Percentiles rank a stretch among this genome's conserved stretches.
Conservation (phyloP, 176 grass and related monocot species). For the Areca catechu region DNA sequence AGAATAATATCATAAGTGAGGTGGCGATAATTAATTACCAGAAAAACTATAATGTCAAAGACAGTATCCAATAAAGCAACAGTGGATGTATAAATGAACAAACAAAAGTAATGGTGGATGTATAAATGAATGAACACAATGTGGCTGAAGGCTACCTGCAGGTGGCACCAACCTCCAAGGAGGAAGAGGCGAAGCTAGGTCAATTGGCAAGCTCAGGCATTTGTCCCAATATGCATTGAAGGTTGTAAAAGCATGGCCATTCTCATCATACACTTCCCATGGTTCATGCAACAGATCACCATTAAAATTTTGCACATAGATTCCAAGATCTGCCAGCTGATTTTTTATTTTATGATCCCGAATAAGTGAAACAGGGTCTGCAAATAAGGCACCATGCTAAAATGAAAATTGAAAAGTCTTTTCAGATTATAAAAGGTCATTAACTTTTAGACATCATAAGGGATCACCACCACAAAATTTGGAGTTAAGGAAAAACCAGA, state of each 20-base stretch:
- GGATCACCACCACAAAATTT: too few species aligned
- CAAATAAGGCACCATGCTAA: slow-evolving; percentile 24
- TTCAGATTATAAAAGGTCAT: not conserved
- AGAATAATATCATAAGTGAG: too few species aligned
- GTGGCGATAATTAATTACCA: too few species aligned
- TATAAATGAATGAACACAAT: too few species aligned
- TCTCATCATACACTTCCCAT: slow-evolving; percentile 70
- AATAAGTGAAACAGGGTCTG: slow-evolving; percentile 80
- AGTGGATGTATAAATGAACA: too few species aligned
- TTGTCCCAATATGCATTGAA: slow-evolving; percentile 74
- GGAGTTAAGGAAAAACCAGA: too few species aligned
- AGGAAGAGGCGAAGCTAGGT: slow-evolving; percentile 39
- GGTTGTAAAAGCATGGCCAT: slow-evolving; percentile 57
- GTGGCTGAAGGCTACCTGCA: slow-evolving; percentile 34
- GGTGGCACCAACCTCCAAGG: slow-evolving; percentile 46
- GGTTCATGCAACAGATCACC: slow-evolving; percentile 82
- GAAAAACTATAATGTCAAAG: too few species aligned
- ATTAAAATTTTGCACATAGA: slow-evolving; percentile 63
- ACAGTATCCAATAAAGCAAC: too few species aligned
- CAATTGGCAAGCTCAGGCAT: slow-evolving; percentile 43
- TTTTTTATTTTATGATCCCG: slow-evolving; percentile 82
- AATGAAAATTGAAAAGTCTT: slow-evolving; percentile 4
- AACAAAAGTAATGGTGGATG: too few species aligned
- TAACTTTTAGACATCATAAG: too few species aligned
- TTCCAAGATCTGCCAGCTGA: slow-evolving; percentile 45